Percentiles rank a stretch among this genome's conserved stretches.
Conservation (phyloP, 306 rosid species). For the cucumber (Cucumis sativus) region Cucumber_9930_V3 NC_026661.2:2499001-2499500, state of each 20-base stretch:
- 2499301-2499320: background rate
- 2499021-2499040: background rate
- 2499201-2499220: background rate
- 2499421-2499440: constrained; percentile 32
- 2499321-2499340: constrained; percentile 11
- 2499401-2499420: constrained; percentile 49
- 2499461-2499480: constrained; percentile 4
- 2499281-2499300: constrained; percentile 4
- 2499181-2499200: background rate
- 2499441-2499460: background rate
- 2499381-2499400: background rate
- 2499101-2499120: background rate
- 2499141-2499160: background rate
- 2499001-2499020: background rate
- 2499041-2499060: background rate
- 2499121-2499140: background rate
- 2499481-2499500: background rate
- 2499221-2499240: background rate
- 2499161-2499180: too few species aligned
- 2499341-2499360: constrained; percentile 15
- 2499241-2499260: background rate
- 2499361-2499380: background rate
- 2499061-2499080: background rate
- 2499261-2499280: background rate
- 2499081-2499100: background rate